phyloP scores from a whole-genome alignment of 805 yeast species.

The Ogataea paradorogensis region DNA sequence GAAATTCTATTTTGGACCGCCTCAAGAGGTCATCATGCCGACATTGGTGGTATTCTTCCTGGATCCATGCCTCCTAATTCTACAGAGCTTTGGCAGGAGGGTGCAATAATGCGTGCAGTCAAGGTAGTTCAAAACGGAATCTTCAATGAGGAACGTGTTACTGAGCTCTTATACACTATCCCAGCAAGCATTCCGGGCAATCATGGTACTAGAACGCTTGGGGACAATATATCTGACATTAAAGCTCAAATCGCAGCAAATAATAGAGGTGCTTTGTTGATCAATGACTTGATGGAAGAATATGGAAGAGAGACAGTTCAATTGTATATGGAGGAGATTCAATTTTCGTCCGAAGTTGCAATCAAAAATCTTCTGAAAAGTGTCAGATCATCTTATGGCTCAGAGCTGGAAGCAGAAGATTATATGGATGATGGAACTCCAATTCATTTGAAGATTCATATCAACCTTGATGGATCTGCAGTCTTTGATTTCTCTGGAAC shows the following conservation, averaged over 20 bases:
- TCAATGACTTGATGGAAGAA: slow-evolving; percentile 42
- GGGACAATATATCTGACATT: slow-evolving; percentile 51
- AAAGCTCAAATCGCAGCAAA: slow-evolving; percentile 51
- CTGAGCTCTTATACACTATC: slow-evolving; percentile 42
- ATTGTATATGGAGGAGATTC: slow-evolving; percentile 77
- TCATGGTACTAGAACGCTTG: slow-evolving; percentile 53
- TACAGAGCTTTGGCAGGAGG: slow-evolving; percentile 52
- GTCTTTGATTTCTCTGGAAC: slow-evolving; percentile 83
- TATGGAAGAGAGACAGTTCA: slow-evolving; percentile 57
- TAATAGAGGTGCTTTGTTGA: slow-evolving; percentile 47
- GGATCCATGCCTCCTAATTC: slow-evolving; percentile 59
- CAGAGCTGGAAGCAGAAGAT: slow-evolving; percentile 52
- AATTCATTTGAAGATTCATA: slow-evolving; percentile 51
- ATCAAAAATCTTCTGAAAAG: slow-evolving; percentile 52
- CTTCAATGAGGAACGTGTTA: slow-evolving; percentile 51
- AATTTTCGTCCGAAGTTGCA: slow-evolving; percentile 67
- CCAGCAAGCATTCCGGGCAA: slow-evolving; percentile 49
- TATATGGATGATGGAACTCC: slow-evolving; percentile 78
- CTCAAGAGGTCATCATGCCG: slow-evolving; percentile 61
- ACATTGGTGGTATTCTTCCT: slow-evolving; percentile 57
- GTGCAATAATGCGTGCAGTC: slow-evolving; percentile 53
- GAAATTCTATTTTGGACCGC: slow-evolving; percentile 54
- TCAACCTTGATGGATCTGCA: slow-evolving; percentile 49
- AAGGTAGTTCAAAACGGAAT: slow-evolving; percentile 48
- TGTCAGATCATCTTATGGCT: slow-evolving; percentile 40